A percentile compares a stretch with the other conserved stretches of the same genome.
phyloP scores from a whole-genome alignment of 768 basidiomycete genomes.

The Serendipita indica region DNA sequence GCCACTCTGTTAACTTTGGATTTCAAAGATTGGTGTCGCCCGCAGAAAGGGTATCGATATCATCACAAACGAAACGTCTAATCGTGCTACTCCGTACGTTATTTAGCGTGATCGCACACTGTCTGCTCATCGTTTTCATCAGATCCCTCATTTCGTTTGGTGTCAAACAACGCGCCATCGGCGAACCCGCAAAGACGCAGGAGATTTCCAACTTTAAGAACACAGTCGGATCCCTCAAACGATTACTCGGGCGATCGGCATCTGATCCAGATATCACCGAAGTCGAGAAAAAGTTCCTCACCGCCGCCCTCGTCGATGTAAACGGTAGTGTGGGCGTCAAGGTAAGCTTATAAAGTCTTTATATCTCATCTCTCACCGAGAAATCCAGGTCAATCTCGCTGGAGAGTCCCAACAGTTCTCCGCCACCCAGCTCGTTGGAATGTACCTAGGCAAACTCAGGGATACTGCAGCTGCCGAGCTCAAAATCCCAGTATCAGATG shows the following conservation, averaged over 20 bases:
- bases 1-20: slow-evolving; percentile 12
- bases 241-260: slow-evolving; percentile 70
- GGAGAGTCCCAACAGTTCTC: slow-evolving; percentile 70
- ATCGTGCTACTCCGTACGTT: slow-evolving; percentile 87
- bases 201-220: slow-evolving; percentile 98
- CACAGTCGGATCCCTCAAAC: slow-evolving; percentile 85
- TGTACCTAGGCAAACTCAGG: slow-evolving; percentile 80
- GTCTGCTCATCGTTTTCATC: slow-evolving; percentile 6
- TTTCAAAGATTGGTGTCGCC: slow-evolving; percentile 75
- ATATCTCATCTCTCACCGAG: background rate
- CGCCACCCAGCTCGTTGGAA: slow-evolving; percentile 80
- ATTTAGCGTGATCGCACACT: background rate
- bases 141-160: slow-evolving; percentile 95
- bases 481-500: slow-evolving; percentile 72
- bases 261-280: slow-evolving; percentile 69
- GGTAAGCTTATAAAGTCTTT: slow-evolving; percentile 34
- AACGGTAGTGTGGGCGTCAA: slow-evolving; percentile 70
- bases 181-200: slow-evolving; percentile 92
- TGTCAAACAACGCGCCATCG: slow-evolving; percentile 76
- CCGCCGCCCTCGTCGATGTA: slow-evolving; percentile 73
- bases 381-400: slow-evolving; percentile 64
- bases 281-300: slow-evolving; percentile 82
- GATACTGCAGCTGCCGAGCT: slow-evolving; percentile 78
- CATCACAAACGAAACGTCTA: slow-evolving; percentile 94
- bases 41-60: slow-evolving; percentile 96